A percentile compares a stretch with the other conserved stretches of the same genome.
Evolutionary conservation across 768 basidiomycete species (phyloP).

Genomic region (Lactifluus rugatus): DNA sequence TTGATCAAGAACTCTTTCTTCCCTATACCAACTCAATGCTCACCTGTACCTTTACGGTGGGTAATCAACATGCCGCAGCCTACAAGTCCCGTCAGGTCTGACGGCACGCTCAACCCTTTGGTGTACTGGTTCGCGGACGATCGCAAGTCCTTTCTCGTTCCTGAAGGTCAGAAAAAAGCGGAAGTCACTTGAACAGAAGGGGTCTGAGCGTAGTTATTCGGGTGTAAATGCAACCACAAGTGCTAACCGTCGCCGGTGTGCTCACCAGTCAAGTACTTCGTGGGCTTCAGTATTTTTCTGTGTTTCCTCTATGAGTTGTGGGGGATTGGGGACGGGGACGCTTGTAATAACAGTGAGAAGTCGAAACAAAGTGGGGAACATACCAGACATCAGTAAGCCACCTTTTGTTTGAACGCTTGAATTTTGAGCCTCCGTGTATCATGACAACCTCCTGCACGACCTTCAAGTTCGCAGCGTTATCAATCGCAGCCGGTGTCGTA

Average conservation of each 20-base stretch:
- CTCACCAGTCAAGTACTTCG: constrained; percentile 35
- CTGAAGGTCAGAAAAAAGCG: constrained; percentile 47
- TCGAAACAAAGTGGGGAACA: constrained; percentile 12
- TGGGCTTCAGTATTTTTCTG: constrained; percentile 36
- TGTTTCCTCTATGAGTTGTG: constrained; percentile 32
- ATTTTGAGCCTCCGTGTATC: constrained; percentile 49
- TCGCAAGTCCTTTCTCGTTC: constrained; percentile 46
- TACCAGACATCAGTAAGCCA: constrained; percentile 94
- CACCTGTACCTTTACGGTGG: constrained; percentile 55
- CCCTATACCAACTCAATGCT: constrained; percentile 82
- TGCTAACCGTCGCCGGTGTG: constrained; percentile 34
- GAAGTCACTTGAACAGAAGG: constrained; percentile 33
- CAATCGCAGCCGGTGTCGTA: constrained; percentile 41
- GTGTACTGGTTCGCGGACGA: constrained; percentile 52
- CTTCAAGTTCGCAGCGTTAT: constrained; percentile 48
- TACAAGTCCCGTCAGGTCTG: constrained; percentile 67
- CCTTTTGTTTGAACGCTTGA: constrained; percentile 59
- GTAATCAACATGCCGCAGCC: constrained; percentile 21
- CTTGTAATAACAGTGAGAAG: constrained; percentile 9
- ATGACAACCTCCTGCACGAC: constrained; percentile 51
- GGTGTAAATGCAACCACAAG: constrained; percentile 20
- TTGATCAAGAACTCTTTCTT: constrained; percentile 73
- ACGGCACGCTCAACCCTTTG: constrained; percentile 65
- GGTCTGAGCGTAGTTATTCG: background rate
- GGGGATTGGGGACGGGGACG: constrained; percentile 29